phyloP scores from a whole-genome alignment of 106 monocot genomes.

The Iris macrosiphon region DNA sequence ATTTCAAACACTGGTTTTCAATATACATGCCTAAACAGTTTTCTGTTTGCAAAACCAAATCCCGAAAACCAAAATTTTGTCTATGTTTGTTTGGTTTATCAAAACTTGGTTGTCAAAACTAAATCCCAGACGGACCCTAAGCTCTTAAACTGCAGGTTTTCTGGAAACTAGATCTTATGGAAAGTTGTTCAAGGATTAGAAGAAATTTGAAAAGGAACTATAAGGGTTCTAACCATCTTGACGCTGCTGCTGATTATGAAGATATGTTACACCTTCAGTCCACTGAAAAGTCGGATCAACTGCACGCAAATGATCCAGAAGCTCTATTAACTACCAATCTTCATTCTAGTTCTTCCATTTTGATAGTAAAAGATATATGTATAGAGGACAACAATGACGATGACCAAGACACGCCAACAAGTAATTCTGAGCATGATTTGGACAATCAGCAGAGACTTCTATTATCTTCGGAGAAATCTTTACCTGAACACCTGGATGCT shows the following conservation, averaged over 20 bases:
- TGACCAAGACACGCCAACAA: slow-evolving; percentile 26
- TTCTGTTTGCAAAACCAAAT: too few species aligned
- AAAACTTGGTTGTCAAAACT: too few species aligned
- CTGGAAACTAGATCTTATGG: slow-evolving; percentile 76
- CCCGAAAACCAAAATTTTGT: too few species aligned
- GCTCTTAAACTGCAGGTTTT: slow-evolving; percentile 62
- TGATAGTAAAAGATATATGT: slow-evolving; percentile 63
- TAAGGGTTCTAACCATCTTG: slow-evolving; percentile 60
- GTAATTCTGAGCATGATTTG: slow-evolving; percentile 10
- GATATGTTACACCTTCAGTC: slow-evolving; percentile 25
- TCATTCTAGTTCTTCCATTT: slow-evolving; percentile 34
- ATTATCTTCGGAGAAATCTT: slow-evolving; percentile 16
- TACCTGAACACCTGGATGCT: slow-evolving; percentile 30
- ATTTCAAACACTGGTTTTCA: too few species aligned
- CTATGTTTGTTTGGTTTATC: too few species aligned
- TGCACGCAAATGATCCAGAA: slow-evolving; percentile 18
- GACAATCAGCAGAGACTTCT: slow-evolving; percentile 26
- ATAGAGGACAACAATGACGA: slow-evolving; percentile 49
- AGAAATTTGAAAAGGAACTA: slow-evolving; percentile 76
- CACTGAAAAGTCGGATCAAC: slow-evolving; percentile 19
- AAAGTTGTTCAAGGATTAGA: slow-evolving; percentile 93
- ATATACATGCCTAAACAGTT: too few species aligned
- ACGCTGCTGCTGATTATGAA: slow-evolving; percentile 63
- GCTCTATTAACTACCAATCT: slow-evolving; percentile 30
- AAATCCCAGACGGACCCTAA: too few species aligned